Conservation (phyloP, 768 basidiomycete species). For the Crepidotus variabilis region DNA sequence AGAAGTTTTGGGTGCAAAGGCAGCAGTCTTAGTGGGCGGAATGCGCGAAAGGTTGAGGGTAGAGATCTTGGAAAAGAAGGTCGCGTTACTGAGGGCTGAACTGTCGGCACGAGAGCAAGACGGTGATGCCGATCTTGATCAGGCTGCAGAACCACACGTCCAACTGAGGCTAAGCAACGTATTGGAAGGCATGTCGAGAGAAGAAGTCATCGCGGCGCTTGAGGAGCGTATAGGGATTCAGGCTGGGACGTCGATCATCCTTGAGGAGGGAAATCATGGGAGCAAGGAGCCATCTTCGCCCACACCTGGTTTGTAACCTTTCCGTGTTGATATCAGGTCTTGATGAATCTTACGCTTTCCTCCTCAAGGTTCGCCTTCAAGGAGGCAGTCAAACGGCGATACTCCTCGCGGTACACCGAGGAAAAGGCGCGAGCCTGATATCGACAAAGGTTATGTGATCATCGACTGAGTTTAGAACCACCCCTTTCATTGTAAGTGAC, state of each 20-base stretch:
- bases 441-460: neutral
- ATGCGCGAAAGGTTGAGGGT: conserved; percentile 47
- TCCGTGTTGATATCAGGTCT: neutral
- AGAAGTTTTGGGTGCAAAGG: conserved; percentile 48
- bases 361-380: neutral
- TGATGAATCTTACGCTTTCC: neutral
- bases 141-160: neutral
- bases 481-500: too few species aligned
- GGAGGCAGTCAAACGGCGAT: neutral
- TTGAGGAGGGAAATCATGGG: neutral
- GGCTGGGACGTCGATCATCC: conserved; percentile 11
- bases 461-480: neutral
- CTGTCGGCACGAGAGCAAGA: conserved; percentile 8
- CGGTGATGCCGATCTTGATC: neutral
- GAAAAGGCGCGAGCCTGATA: neutral
- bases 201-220: conserved; percentile 4
- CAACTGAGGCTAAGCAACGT: neutral
- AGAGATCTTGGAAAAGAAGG: conserved; percentile 16
- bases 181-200: neutral
- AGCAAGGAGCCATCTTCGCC: neutral
- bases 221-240: conserved; percentile 12
- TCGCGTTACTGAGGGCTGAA: conserved; percentile 13
- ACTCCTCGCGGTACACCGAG: neutral
- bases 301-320: neutral
- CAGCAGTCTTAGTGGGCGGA: conserved; percentile 41